These are phyloP conservation scores for Sporothrix protearum DNA, from an alignment of 2,329 filamentous ascomycete species.

Conservation along the genomic window DNA sequence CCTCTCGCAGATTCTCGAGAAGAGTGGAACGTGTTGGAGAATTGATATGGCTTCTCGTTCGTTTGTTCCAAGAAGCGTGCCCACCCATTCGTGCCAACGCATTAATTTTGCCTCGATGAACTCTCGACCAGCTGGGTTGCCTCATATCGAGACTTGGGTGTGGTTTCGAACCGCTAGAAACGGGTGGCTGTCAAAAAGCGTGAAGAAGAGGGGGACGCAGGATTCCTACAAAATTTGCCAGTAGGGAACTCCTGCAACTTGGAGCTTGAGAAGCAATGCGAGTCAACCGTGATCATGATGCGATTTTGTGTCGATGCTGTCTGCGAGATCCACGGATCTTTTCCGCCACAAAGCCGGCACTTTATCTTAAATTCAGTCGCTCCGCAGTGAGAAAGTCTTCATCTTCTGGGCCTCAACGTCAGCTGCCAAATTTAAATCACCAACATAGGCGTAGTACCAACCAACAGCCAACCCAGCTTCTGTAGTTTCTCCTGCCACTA, in stretches of 20 bases:
- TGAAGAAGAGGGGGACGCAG: neutral
- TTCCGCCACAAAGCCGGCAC: too few relatives aligned
- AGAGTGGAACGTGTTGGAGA: neutral
- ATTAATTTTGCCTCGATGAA: neutral
- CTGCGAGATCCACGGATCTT: neutral
- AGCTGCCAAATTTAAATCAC: neutral
- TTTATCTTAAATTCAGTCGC: neutral
- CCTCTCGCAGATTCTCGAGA: neutral
- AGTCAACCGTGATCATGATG: neutral
- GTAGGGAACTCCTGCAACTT: neutral
- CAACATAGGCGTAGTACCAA: neutral
- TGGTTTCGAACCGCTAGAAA: constrained; percentile 7
- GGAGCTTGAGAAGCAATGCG: neutral
- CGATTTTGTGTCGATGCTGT: neutral
- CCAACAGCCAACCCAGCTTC: neutral
- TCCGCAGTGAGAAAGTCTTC: neutral
- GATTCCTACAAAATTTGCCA: neutral
- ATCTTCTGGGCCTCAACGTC: neutral
- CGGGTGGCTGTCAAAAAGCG: neutral
- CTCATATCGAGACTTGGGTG: neutral
- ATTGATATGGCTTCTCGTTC: constrained; percentile 10
- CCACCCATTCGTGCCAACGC: neutral
- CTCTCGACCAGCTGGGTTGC: neutral
- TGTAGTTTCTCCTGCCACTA: neutral
- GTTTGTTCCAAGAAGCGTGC: neutral